phyloP scores from a whole-genome alignment of 371 early-diverging fungal genomes.

The Spiromyces aspiralis region DNA sequence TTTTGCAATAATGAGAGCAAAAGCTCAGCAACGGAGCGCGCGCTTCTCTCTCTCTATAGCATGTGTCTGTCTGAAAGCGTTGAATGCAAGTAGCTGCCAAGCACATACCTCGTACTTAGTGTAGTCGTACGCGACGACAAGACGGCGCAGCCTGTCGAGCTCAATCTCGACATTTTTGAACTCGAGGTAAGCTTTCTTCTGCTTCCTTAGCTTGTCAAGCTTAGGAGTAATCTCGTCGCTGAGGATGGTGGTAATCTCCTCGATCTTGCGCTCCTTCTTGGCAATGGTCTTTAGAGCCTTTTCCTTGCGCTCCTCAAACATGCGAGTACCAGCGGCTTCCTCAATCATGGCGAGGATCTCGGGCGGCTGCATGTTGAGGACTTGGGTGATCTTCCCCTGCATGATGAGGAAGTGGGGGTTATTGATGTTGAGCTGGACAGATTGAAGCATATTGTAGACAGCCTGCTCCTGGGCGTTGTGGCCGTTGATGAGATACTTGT shows the following conservation, averaged over 20 bases:
- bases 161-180: constrained; percentile 84
- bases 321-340: constrained; percentile 96
- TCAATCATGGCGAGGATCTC: constrained; percentile 96
- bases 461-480: constrained; percentile 79
- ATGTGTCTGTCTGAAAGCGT: too few species aligned
- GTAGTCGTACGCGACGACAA: constrained; percentile 75
- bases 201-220: constrained; percentile 71
- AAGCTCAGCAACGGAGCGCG: not conserved
- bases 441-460: constrained; percentile 84
- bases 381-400: constrained; percentile 98
- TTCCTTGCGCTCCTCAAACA: constrained; percentile 95
- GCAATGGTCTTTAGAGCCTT: constrained; percentile 86
- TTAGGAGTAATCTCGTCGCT: constrained; percentile 88
- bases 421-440: constrained; percentile 94
- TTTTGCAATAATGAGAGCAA: not conserved
- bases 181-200: constrained; percentile 81
- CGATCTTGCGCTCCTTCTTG: constrained; percentile 92
- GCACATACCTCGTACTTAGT: constrained; percentile 15
- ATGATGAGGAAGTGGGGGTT: constrained; percentile 97
- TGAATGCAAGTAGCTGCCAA: too few species aligned
- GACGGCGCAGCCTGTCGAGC: constrained; percentile 57
- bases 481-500: constrained; percentile 94
- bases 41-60: too few species aligned
- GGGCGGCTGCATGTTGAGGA: constrained; percentile 96
- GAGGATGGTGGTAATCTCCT: constrained; percentile 71